Conservation (phyloP, 345 rosid species). For the Viola odorata region DNA sequence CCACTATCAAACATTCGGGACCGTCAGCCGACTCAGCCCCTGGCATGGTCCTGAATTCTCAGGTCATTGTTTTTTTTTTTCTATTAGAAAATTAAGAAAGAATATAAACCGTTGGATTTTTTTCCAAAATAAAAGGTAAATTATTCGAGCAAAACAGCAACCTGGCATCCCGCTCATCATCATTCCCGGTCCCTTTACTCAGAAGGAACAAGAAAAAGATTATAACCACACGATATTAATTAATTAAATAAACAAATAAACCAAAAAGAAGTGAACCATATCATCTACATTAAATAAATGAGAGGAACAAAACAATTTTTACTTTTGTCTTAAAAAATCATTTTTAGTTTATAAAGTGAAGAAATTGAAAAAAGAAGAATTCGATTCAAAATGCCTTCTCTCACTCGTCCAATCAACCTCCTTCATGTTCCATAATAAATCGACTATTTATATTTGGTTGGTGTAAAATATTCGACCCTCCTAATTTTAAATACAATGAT, state of each 20-base stretch:
- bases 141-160: neutral
- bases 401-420: conserved; percentile 34
- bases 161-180: conserved; percentile 11
- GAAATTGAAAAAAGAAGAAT: conserved; percentile 16
- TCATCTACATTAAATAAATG: neutral
- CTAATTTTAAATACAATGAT: no score
- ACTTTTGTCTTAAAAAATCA: no score
- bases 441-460: no score
- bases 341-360: no score
- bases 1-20: conserved; percentile 13
- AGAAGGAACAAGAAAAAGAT: conserved; percentile 4
- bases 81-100: neutral
- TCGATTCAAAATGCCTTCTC: conserved; percentile 39
- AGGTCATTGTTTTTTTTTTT: conserved; percentile 8
- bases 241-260: neutral
- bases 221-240: neutral
- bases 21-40: no score
- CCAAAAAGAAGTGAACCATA: neutral
- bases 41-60: conserved; percentile 26
- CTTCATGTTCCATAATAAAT: no score
- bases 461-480: no score
- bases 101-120: conserved; percentile 23
- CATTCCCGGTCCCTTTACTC: conserved; percentile 23
- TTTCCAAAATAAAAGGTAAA: conserved; percentile 5
- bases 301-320: no score